Evolutionary conservation across 331 rosid genomes (phyloP).

Genomic region (Malus hybrid): DNA sequence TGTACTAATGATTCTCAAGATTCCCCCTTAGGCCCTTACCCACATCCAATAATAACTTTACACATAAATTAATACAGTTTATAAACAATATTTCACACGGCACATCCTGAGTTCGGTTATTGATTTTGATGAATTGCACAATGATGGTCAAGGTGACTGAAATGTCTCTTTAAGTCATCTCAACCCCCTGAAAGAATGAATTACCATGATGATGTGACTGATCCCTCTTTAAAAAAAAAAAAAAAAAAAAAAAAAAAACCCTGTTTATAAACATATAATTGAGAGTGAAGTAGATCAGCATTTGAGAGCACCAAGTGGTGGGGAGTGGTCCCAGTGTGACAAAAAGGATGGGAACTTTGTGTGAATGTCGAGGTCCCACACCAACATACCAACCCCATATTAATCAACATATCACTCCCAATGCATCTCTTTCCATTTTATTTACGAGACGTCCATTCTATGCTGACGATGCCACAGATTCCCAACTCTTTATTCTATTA

Average conservation of each 20-base stretch:
- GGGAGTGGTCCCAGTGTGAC: slow-evolving; percentile 19
- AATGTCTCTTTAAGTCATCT: too few relatives aligned
- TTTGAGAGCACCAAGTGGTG: neutral
- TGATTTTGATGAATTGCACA: fast-evolving
- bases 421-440: slow-evolving; percentile 32
- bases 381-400: slow-evolving; percentile 5
- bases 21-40: neutral
- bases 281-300: neutral
- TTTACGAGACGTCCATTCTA: slow-evolving; percentile 6
- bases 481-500: neutral
- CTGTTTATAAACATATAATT: neutral
- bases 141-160: fast-evolving
- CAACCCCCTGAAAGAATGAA: too few relatives aligned
- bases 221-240: too few relatives aligned
- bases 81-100: too few relatives aligned
- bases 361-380: slow-evolving; percentile 11
- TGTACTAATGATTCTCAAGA: neutral
- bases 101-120: too few relatives aligned
- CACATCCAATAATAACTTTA: slow-evolving; percentile 1
- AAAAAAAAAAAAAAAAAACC: too few relatives aligned
- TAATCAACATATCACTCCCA: slow-evolving; percentile 31
- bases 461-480: slow-evolving; percentile 12
- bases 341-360: slow-evolving; percentile 14
- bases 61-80: neutral
- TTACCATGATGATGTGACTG: too few relatives aligned